Evolutionary conservation across 768 basidiomycete genomes (phyloP).

Genomic region (Lactarius hengduanensis): DNA sequence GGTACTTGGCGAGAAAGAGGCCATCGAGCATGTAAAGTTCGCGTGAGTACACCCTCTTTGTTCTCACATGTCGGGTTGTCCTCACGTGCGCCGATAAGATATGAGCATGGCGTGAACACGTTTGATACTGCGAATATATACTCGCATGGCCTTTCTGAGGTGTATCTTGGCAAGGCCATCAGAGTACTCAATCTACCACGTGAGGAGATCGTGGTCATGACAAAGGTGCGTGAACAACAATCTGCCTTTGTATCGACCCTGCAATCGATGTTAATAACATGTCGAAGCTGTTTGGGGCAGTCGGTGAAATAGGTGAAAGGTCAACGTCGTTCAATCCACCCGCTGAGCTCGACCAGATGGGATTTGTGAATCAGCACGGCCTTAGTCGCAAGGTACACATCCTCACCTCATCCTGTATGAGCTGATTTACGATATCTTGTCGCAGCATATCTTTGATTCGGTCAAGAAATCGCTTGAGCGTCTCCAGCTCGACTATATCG

Average conservation of each 20-base stretch:
- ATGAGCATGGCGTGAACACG: slow-evolving; percentile 60
- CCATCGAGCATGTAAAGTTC: slow-evolving; percentile 29
- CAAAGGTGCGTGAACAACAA: slow-evolving; percentile 36
- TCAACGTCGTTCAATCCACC: background rate
- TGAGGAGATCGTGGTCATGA: slow-evolving; percentile 44
- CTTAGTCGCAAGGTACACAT: slow-evolving; percentile 38
- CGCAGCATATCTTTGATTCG: slow-evolving; percentile 68
- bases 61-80: slow-evolving; percentile 18
- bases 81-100: slow-evolving; percentile 33
- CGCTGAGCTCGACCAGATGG: slow-evolving; percentile 30
- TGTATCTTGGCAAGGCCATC: slow-evolving; percentile 42
- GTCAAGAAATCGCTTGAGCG: slow-evolving; percentile 61
- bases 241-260: background rate
- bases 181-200: slow-evolving; percentile 40
- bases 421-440: background rate
- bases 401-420: background rate
- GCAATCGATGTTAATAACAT: background rate
- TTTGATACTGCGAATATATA: slow-evolving; percentile 56
- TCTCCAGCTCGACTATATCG: slow-evolving; percentile 76
- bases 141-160: slow-evolving; percentile 37
- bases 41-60: slow-evolving; percentile 29
- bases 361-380: slow-evolving; percentile 41
- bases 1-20: slow-evolving; percentile 36
- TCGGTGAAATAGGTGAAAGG: background rate
- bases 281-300: slow-evolving; percentile 9